Evolutionary conservation across 2,329 filamentous ascomycete species (phyloP).

Genomic region (Drechmeria coniospora): DNA sequence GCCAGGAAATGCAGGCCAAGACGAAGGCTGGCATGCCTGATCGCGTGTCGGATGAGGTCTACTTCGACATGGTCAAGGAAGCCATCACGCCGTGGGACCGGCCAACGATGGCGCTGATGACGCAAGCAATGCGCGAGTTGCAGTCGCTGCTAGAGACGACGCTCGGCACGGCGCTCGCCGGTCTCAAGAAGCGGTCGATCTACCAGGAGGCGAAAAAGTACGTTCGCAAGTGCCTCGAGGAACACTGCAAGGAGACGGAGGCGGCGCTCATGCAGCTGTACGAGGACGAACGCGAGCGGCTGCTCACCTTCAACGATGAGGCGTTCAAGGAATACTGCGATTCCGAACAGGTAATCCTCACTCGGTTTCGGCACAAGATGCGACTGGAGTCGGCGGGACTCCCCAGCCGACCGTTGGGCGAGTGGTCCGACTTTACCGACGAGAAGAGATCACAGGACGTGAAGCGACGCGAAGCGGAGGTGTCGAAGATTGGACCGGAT

Average conservation of each 20-base stretch:
- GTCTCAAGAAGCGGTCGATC: slow-evolving; percentile 30
- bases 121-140: slow-evolving; percentile 31
- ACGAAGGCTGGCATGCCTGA: slow-evolving; percentile 42
- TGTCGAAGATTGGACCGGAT: slow-evolving; percentile 37
- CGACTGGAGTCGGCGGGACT: slow-evolving; percentile 28
- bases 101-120: slow-evolving; percentile 34
- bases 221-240: slow-evolving; percentile 27
- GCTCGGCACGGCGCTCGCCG: slow-evolving; percentile 30
- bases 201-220: slow-evolving; percentile 30
- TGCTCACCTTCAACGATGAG: slow-evolving; percentile 42
- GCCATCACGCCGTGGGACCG: slow-evolving; percentile 42
- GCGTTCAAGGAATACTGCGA: slow-evolving; percentile 29
- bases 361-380: slow-evolving; percentile 31
- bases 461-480: slow-evolving; percentile 24
- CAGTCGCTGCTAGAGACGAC: slow-evolving; percentile 28
- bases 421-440: slow-evolving; percentile 30
- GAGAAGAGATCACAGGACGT: slow-evolving; percentile 31
- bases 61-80: slow-evolving; percentile 40
- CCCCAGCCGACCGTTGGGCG: slow-evolving; percentile 12
- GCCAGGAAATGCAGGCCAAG: slow-evolving; percentile 36
- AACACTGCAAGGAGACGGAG: slow-evolving; percentile 20
- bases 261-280: slow-evolving; percentile 28
- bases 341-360: slow-evolving; percentile 29
- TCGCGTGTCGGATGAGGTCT: slow-evolving; percentile 43
- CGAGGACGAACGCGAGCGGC: slow-evolving; percentile 34